phyloP scores from a whole-genome alignment of 2,329 filamentous ascomycete genomes.

The Neofusicoccum sp. region DNA sequence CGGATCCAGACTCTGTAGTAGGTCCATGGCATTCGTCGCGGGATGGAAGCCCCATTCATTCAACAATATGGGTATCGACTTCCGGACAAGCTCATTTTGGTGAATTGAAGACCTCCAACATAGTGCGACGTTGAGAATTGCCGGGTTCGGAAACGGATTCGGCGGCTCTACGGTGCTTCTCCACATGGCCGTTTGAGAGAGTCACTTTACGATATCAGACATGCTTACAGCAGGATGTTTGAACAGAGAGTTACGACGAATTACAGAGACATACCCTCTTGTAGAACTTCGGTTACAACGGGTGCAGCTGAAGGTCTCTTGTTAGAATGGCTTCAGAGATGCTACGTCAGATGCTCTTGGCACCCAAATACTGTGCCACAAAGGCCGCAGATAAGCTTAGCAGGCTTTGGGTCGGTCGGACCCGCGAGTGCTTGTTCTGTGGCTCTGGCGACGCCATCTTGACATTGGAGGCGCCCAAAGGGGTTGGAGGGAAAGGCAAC shows the following conservation, averaged over 20 bases:
- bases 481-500: background rate
- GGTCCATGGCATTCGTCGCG: too few species aligned
- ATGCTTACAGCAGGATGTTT: background rate
- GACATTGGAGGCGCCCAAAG: background rate
- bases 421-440: background rate
- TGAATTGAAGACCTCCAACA: background rate
- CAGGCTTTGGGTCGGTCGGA: background rate
- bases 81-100: background rate
- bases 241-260: too few species aligned
- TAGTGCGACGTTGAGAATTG: background rate
- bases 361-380: background rate
- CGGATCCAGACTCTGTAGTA: background rate
- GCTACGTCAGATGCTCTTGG: conserved; percentile 1
- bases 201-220: background rate
- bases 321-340: conserved; percentile 2
- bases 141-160: background rate
- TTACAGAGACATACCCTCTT: background rate
- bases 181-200: background rate
- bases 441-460: background rate
- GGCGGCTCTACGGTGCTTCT: background rate
- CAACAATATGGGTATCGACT: background rate
- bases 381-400: background rate
- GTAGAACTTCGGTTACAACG: background rate
- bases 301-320: background rate
- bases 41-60: too few species aligned